Percentiles rank a stretch among this genome's conserved stretches.
Conservation (phyloP, 1,139 yeast genomes). For the Sugiyamaella neomexicana region DNA sequence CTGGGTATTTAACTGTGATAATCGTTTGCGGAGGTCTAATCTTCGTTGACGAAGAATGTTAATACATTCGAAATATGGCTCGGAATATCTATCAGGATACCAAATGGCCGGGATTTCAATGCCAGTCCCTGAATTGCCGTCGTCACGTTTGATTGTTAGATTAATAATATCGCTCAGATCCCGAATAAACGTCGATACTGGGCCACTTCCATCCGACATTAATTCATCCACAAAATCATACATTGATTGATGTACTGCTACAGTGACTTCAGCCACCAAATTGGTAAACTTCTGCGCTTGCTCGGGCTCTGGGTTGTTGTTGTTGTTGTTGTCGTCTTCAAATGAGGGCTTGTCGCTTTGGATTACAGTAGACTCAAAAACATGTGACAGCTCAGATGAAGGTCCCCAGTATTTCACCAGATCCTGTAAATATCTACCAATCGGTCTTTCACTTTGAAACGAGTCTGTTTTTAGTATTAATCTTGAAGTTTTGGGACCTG, state of each 20-base stretch:
- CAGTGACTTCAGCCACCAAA: conserved; percentile 32
- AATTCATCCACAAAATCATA: conserved; percentile 35
- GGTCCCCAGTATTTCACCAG: conserved; percentile 25
- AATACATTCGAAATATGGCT: conserved; percentile 34
- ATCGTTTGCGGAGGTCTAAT: conserved; percentile 17
- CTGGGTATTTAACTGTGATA: conserved; percentile 24
- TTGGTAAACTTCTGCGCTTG: conserved; percentile 25
- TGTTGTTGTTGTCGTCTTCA: conserved; percentile 23
- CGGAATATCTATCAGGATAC: conserved; percentile 50
- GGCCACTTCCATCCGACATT: conserved; percentile 25
- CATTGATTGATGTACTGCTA: conserved; percentile 28
- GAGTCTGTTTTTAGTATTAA: conserved; percentile 25
- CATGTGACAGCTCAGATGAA: conserved; percentile 21
- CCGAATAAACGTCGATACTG: conserved; percentile 6
- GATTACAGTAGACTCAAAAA: conserved; percentile 25
- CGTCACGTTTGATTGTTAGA: conserved; percentile 43
- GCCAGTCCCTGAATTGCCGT: conserved; percentile 39
- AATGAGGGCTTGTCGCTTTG: conserved; percentile 18
- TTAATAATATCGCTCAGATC: conserved; percentile 44
- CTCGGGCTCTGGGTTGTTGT: not conserved
- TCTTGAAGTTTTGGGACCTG: conserved; percentile 33
- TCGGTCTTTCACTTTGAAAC: conserved; percentile 28
- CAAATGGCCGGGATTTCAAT: conserved; percentile 42
- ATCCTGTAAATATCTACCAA: conserved; percentile 27
- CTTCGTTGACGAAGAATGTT: conserved; percentile 32